Evolutionary conservation across 805 yeast species (phyloP).

Genomic region (Candida rishiriensis): DNA sequence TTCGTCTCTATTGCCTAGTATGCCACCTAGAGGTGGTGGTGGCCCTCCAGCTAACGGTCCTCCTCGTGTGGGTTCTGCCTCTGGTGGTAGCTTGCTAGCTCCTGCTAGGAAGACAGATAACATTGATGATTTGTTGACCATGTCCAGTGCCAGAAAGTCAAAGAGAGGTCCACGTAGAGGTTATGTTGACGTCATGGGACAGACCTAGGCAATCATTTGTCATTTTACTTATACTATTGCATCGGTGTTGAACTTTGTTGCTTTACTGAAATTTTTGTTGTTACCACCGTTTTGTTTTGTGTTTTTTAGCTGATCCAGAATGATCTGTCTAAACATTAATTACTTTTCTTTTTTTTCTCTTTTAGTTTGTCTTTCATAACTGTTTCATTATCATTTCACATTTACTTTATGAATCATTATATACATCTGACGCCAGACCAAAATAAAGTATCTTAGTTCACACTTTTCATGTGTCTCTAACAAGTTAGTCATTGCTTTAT

Average conservation of each 20-base stretch:
- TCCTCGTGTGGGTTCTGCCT: constrained; percentile 5
- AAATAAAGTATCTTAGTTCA: no score
- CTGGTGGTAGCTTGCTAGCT: constrained; percentile 5
- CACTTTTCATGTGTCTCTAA: no score
- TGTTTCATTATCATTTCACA: not conserved
- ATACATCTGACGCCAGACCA: no score
- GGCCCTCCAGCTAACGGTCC: constrained; percentile 7
- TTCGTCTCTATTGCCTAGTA: constrained; percentile 14
- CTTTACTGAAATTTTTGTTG: not conserved
- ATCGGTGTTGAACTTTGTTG: not conserved
- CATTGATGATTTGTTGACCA: constrained; percentile 26
- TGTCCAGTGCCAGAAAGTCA: constrained; percentile 37
- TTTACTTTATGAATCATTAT: not conserved
- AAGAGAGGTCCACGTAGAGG: constrained; percentile 53
- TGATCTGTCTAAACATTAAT: no score
- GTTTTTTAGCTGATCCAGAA: no score
- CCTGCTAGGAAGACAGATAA: constrained; percentile 18
- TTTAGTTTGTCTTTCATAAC: no score
- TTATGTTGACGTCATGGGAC: constrained; percentile 62
- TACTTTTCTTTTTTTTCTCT: no score
- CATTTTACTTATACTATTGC: not conserved
- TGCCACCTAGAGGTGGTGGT: constrained; percentile 29
- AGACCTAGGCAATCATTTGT: constrained; percentile 6
- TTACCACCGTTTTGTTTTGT: not conserved
- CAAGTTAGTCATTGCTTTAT: no score